A percentile compares a stretch with the other conserved stretches of the same genome.
These are phyloP conservation scores for Calocera viscosa DNA, from an alignment of 768 basidiomycete genomes.

Conservation along the genomic window DNA sequence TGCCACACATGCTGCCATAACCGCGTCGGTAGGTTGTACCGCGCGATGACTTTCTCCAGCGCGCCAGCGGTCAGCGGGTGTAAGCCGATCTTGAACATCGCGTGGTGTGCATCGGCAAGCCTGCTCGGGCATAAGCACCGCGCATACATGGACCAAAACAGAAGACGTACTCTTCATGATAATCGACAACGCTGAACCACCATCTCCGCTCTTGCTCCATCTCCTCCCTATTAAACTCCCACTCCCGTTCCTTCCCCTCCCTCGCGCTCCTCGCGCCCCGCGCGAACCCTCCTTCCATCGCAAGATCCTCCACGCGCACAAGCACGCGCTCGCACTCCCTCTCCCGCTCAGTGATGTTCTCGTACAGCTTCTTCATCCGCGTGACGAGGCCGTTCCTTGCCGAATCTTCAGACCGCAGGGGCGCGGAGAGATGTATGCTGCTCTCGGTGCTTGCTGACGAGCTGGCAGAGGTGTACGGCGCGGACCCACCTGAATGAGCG, in stretches of 20 bases:
- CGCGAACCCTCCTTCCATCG: constrained; percentile 2
- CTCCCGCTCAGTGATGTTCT: constrained; percentile 13
- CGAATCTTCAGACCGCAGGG: background rate
- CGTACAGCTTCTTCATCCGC: constrained; percentile 12
- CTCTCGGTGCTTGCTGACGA: background rate
- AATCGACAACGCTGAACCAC: constrained; percentile 30
- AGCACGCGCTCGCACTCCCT: constrained; percentile 10
- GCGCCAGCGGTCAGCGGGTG: constrained; percentile 82
- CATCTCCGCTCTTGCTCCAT: constrained; percentile 23
- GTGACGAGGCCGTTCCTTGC: constrained; percentile 6
- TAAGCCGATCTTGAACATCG: constrained; percentile 71
- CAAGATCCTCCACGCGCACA: constrained; percentile 2
- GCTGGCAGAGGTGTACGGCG: background rate
- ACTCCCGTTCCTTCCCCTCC: background rate
- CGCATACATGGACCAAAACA: background rate
- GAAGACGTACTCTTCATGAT: constrained; percentile 71
- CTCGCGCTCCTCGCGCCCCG: constrained; percentile 9
- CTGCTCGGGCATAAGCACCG: constrained; percentile 31
- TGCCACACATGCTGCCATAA: constrained; percentile 89
- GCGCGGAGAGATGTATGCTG: background rate
- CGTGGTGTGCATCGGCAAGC: constrained; percentile 80
- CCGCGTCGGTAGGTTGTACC: constrained; percentile 90
- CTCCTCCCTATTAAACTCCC: background rate
- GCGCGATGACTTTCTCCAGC: constrained; percentile 74
- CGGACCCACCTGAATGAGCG: background rate